Evolutionary conservation across 2,329 filamentous ascomycete genomes (phyloP).

Genomic region (Penicillium sp.): DNA sequence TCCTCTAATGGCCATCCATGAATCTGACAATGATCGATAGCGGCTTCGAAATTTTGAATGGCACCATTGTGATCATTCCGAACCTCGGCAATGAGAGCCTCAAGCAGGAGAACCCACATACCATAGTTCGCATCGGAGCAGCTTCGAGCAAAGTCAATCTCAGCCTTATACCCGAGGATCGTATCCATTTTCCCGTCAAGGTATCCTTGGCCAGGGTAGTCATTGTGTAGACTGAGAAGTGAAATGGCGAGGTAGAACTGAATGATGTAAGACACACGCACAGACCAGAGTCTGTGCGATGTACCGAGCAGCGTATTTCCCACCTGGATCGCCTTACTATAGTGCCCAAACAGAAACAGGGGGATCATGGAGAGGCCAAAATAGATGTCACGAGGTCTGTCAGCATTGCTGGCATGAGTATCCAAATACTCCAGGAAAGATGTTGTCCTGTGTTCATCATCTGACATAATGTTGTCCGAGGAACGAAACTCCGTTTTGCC

Average conservation of each 20-base stretch:
- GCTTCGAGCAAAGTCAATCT: conserved; percentile 53
- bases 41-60: conserved; percentile 53
- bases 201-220: conserved; percentile 44
- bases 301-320: conserved; percentile 42
- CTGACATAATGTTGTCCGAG: conserved; percentile 52
- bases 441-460: conserved; percentile 53
- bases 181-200: conserved; percentile 50
- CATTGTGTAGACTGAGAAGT: conserved; percentile 44
- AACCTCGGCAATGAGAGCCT: conserved; percentile 56
- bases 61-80: conserved; percentile 46
- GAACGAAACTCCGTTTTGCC: conserved; percentile 57
- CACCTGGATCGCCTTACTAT: conserved; percentile 45
- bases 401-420: conserved; percentile 48
- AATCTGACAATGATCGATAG: conserved; percentile 61
- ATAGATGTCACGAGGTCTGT: conserved; percentile 57
- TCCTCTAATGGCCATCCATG: conserved; percentile 60
- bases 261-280: conserved; percentile 43
- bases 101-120: conserved; percentile 57
- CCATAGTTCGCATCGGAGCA: conserved; percentile 61
- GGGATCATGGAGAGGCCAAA: conserved; percentile 49
- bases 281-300: conserved; percentile 48
- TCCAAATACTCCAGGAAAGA: conserved; percentile 52
- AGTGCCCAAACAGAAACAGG: conserved; percentile 49
- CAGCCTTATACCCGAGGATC: conserved; percentile 50
- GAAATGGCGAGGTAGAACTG: conserved; percentile 49